Percentiles rank a stretch among this genome's conserved stretches.
phyloP scores from a whole-genome alignment of 2,329 filamentous ascomycete species.

The Aschersonia sp. region DNA sequence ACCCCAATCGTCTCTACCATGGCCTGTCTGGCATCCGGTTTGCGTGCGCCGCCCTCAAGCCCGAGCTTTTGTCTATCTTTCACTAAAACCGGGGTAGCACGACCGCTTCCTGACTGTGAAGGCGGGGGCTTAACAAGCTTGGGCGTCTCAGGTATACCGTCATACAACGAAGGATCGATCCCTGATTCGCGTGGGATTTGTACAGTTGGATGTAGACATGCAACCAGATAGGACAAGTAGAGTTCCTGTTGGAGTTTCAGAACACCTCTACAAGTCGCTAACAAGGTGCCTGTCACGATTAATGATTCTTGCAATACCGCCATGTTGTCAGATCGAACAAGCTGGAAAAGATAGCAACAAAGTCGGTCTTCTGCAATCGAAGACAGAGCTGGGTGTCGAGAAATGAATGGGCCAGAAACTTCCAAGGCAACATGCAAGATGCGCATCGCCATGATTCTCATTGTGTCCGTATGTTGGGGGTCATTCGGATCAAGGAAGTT shows the following conservation, averaged over 20 bases:
- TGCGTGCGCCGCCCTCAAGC: conserved; percentile 78
- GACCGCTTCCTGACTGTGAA: conserved; percentile 62
- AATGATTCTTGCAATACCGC: conserved; percentile 85
- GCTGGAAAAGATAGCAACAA: conserved; percentile 88
- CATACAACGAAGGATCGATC: conserved; percentile 83
- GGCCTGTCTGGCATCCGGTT: conserved; percentile 88
- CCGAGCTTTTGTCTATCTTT: conserved; percentile 88
- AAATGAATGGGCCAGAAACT: conserved; percentile 88
- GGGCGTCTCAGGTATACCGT: conserved; percentile 82
- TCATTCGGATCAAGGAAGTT: conserved; percentile 91
- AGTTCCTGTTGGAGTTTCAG: conserved; percentile 94
- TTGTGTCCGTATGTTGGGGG: conserved; percentile 79
- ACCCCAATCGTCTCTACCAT: conserved; percentile 97
- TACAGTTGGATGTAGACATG: conserved; percentile 84
- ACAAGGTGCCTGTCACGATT: conserved; percentile 76
- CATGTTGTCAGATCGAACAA: conserved; percentile 93
- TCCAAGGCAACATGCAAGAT: conserved; percentile 97
- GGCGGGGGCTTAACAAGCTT: conserved; percentile 68
- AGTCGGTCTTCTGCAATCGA: conserved; percentile 82
- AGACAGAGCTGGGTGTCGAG: conserved; percentile 77
- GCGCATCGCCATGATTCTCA: conserved; percentile 91
- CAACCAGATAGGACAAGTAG: conserved; percentile 85
- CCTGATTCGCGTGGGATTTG: conserved; percentile 83
- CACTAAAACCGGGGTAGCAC: conserved; percentile 78
- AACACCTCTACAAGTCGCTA: conserved; percentile 80